These are phyloP conservation scores for Fusarium armeniacum DNA, from an alignment of 2,329 filamentous ascomycete species.

Conservation along the genomic window DNA sequence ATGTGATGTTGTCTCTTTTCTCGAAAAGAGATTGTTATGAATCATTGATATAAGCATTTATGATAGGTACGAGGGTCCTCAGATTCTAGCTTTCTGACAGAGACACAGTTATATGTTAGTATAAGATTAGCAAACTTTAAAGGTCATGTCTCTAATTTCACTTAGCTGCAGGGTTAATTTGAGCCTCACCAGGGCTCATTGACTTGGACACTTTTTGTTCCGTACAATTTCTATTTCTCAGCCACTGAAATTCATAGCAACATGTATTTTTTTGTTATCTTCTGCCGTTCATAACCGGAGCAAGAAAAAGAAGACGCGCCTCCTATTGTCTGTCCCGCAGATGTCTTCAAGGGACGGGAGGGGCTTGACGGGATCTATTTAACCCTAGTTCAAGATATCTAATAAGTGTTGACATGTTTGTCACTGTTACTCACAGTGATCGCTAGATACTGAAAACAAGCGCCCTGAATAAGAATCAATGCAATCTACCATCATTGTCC, in stretches of 20 bases:
- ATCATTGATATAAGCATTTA: not conserved
- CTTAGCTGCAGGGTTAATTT: constrained; percentile 11
- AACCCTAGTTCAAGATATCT: constrained; percentile 5
- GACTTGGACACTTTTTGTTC: too few species aligned
- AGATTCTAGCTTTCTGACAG: not conserved
- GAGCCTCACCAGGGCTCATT: constrained; percentile 11
- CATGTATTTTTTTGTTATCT: constrained; percentile 1
- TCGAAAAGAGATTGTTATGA: not conserved
- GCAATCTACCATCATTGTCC: too few species aligned
- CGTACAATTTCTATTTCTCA: not conserved
- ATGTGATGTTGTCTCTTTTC: constrained; percentile 24
- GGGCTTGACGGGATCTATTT: constrained; percentile 12
- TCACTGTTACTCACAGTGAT: not conserved
- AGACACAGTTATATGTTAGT: not conserved
- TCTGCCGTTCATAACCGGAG: constrained; percentile 20
- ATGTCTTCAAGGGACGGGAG: constrained; percentile 1
- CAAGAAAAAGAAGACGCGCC: constrained; percentile 33
- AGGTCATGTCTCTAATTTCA: constrained; percentile 3
- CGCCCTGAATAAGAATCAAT: not conserved
- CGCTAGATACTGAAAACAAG: not conserved
- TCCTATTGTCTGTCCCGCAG: constrained; percentile 4
- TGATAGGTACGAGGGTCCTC: not conserved
- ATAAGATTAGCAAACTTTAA: not conserved
- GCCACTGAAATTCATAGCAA: too few species aligned
- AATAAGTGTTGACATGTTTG: not conserved